phyloP scores from a whole-genome alignment of 345 rosid genomes.

The Citrus trifoliata region DNA sequence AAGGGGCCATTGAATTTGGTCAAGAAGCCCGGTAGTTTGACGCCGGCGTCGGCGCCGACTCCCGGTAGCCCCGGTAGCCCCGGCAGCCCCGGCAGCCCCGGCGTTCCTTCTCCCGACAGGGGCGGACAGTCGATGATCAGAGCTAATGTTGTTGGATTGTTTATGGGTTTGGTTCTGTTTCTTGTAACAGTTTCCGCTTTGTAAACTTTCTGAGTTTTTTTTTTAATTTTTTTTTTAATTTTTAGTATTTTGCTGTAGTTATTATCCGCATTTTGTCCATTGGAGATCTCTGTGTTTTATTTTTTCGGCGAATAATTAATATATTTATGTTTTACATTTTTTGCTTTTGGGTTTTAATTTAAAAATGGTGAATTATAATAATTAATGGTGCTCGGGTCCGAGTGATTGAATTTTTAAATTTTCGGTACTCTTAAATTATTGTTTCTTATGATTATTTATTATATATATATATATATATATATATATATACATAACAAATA shows the following conservation, averaged over 20 bases:
- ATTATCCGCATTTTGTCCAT: not conserved
- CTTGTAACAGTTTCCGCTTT: not conserved
- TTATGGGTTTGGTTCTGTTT: not conserved
- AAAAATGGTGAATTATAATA: too few species aligned
- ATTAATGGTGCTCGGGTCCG: too few species aligned
- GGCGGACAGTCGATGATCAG: not conserved
- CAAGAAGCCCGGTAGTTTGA: not conserved
- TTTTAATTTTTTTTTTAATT: not conserved
- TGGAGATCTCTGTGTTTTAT: not conserved
- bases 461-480: too few species aligned
- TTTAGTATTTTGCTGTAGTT: not conserved
- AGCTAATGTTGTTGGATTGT: not conserved
- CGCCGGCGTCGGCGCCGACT: not conserved
- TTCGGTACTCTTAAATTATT: too few species aligned
- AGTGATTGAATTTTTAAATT: too few species aligned
- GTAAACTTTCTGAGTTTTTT: not conserved
- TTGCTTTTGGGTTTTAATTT: too few species aligned
- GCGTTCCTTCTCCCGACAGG: not conserved
- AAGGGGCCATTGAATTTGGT: conserved; percentile 28
- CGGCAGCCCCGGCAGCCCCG: not conserved
- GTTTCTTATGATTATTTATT: too few species aligned
- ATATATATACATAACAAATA: too few species aligned
- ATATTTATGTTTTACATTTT: not conserved
- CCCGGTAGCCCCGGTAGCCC: not conserved
- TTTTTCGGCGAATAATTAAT: not conserved